Conservation (phyloP, 106 monocot species). For the Dioscorea alata region DNA sequence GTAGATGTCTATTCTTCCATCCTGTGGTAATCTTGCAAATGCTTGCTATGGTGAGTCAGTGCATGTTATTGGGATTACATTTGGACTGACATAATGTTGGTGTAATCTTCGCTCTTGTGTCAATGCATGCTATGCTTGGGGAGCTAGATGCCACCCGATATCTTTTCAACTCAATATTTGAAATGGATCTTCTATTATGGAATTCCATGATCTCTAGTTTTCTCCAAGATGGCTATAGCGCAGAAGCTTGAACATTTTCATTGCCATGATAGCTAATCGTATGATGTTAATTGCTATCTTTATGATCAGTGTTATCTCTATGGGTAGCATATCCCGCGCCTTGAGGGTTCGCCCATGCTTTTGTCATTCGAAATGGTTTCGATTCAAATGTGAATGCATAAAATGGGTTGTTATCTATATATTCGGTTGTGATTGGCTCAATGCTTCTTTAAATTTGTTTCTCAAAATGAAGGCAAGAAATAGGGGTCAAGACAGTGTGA, state of each 20-base stretch:
- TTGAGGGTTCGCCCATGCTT: constrained; percentile 47
- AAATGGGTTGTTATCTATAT: constrained; percentile 52
- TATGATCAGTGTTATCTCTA: constrained; percentile 34
- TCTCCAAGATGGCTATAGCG: constrained; percentile 22
- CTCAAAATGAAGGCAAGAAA: constrained; percentile 24
- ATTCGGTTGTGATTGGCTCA: constrained; percentile 30
- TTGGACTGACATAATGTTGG: constrained; percentile 28
- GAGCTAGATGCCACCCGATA: constrained; percentile 25
- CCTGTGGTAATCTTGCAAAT: constrained; percentile 24
- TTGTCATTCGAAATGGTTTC: constrained; percentile 34
- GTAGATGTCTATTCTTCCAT: constrained; percentile 37
- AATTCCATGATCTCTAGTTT: constrained; percentile 59
- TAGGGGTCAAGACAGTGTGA: constrained; percentile 26
- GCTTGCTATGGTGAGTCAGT: constrained; percentile 27
- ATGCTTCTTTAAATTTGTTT: constrained; percentile 32
- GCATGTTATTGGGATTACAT: constrained; percentile 41
- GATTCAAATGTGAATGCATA: constrained; percentile 24
- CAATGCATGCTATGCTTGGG: constrained; percentile 55
- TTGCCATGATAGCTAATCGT: constrained; percentile 23
- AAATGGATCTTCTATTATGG: constrained; percentile 44
- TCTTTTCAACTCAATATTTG: constrained; percentile 20
- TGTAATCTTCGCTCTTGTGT: constrained; percentile 34
- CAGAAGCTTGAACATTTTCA: constrained; percentile 24
- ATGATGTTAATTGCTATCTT: constrained; percentile 39
- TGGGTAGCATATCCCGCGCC: constrained; percentile 14